Base-by-base conservation (phyloP, 1,284 basidiomycete genomes). In the Ceratobasidium sp. region DNA sequence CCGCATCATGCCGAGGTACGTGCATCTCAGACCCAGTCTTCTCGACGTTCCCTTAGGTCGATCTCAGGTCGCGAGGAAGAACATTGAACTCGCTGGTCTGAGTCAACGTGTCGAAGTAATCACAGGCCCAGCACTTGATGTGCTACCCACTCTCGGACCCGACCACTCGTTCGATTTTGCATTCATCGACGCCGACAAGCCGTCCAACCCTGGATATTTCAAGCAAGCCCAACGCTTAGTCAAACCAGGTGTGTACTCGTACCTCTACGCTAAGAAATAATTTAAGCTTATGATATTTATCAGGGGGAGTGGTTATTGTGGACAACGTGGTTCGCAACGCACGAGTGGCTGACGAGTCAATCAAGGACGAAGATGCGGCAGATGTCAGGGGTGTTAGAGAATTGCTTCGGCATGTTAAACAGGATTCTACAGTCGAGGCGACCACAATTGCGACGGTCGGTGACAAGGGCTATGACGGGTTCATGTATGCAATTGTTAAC, bases 141-240 rank as follows among this genome's bases (percentile, higher is more conserved):
- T 84, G 0, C 79, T 90, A 26, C 72, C 73, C 35, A 81, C 78
- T 46, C 77, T 89, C 38, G 78, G 82, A 1, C 79, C 85, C 2
- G 81, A 83, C 16, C 78, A 80, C 7, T 82, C 82, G 1, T 89
- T 88, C 78, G 88, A 89, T 78, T 78, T 89, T 32, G 82, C 83
- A 2, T 90, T 89, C 81, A 88, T 89, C 75, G 88, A 89, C 78
- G 88, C 88, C 1, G 88, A 89, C 81, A 89, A 88, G 77, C 75
- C 78, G 11, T 23, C 18, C 52, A 86, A 86, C 76, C 72, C 82
- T 13, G 79, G 79, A 8, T 89, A 89, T 77, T 87, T 87, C 80
- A 80, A 79, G 7, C 84, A 89, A 75, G 87, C 86, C 0, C 87
- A 88, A 79, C 83, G 87, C 7, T 80, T 89, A 9, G 82, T 87